phyloP scores from a whole-genome alignment of 805 yeast species.

The Sugiyamaella chiloensis region DNA sequence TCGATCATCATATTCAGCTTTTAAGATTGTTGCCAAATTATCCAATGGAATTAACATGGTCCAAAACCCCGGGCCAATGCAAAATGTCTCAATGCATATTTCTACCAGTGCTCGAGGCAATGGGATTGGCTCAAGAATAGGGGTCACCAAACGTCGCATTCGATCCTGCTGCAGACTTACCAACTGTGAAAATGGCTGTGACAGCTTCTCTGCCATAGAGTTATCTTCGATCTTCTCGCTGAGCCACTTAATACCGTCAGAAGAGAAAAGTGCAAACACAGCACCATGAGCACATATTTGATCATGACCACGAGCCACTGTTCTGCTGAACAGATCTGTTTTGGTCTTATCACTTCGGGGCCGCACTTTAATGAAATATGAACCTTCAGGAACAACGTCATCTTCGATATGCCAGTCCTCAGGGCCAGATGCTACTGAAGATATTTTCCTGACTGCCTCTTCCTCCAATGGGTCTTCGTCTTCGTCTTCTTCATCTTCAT shows the following conservation, averaged over 20 bases:
- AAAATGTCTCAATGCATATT: neutral
- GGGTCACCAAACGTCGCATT: conserved; percentile 11
- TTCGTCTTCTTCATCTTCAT: neutral
- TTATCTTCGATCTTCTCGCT: conserved; percentile 23
- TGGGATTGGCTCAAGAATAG: conserved; percentile 4
- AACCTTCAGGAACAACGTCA: conserved; percentile 11
- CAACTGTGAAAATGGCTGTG: conserved; percentile 12
- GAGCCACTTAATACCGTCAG: conserved; percentile 43
- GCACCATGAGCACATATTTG: conserved; percentile 13
- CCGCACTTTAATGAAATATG: conserved; percentile 10
- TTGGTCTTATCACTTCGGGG: neutral
- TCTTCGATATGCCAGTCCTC: conserved; percentile 15
- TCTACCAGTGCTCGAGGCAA: conserved; percentile 7
- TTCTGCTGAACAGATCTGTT: conserved; percentile 13
- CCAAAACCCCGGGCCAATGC: conserved; percentile 13
- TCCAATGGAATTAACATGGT: conserved; percentile 5
- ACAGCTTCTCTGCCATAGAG: conserved; percentile 11
- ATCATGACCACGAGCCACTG: conserved; percentile 15
- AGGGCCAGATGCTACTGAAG: neutral
- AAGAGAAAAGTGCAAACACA: conserved; percentile 40
- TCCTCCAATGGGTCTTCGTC: neutral
- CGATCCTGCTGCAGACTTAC: conserved; percentile 8
- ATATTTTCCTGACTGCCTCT: neutral
- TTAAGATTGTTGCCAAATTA: conserved; percentile 12
- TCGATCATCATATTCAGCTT: conserved; percentile 7